Evolutionary conservation across 345 rosid genomes (phyloP).

Genomic region (Gynandropsis gynandra): DNA sequence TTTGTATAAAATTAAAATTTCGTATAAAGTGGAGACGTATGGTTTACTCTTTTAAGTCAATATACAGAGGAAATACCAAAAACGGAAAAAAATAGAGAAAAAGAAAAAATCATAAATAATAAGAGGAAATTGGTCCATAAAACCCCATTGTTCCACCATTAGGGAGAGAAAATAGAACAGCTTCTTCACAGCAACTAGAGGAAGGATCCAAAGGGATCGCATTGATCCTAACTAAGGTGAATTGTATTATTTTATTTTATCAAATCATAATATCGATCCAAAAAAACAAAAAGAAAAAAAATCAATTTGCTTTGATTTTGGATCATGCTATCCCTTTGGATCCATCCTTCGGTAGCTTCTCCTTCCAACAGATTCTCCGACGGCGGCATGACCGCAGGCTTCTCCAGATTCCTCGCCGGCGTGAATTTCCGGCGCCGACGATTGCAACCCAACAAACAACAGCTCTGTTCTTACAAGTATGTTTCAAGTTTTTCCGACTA

Average conservation of each 20-base stretch:
- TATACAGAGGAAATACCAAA: conserved; percentile 7
- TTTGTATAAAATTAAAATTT: not conserved
- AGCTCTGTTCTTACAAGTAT: conserved; percentile 9
- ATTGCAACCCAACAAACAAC: conserved; percentile 10
- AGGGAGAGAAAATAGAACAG: not conserved
- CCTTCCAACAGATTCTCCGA: not conserved
- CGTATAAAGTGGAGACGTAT: conserved; percentile 7
- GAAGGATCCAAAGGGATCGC: conserved; percentile 79
- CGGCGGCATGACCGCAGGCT: not conserved
- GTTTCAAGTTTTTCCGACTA: not conserved
- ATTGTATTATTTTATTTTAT: not conserved
- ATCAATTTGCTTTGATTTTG: conserved; percentile 18
- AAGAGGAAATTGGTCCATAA: conserved; percentile 17
- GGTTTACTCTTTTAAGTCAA: conserved; percentile 10
- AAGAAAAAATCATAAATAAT: not conserved
- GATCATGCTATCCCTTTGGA: conserved; percentile 92
- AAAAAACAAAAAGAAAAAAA: too few species aligned
- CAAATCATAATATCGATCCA: not conserved
- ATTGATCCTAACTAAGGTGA: conserved; percentile 48
- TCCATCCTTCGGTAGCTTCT: conserved; percentile 47
- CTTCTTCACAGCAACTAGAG: conserved; percentile 37
- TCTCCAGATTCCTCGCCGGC: not conserved
- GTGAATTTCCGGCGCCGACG: not conserved
- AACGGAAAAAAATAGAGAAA: conserved; percentile 13
- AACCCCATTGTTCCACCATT: conserved; percentile 18